Conservation (phyloP, 768 basidiomycete genomes). For the Auricularia sp. region DNA sequence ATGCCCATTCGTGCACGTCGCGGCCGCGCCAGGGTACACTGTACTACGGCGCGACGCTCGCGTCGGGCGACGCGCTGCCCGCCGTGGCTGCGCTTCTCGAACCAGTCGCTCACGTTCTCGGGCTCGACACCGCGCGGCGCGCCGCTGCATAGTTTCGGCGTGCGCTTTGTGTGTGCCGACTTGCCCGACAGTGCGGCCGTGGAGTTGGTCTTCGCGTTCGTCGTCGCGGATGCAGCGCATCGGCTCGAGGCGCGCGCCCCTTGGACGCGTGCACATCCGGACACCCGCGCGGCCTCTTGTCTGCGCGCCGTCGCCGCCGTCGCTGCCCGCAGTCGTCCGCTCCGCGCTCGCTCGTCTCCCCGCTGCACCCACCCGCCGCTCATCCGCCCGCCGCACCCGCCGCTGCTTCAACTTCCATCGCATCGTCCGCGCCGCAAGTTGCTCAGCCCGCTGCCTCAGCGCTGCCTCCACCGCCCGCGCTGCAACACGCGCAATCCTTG, state of each 20-base stretch:
- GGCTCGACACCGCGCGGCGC: background rate
- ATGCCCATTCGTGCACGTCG: background rate
- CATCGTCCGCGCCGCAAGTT: no score
- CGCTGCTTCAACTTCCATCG: no score
- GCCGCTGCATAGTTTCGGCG: background rate
- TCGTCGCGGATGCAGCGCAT: background rate
- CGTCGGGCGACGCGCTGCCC: background rate
- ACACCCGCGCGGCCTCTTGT: no score
- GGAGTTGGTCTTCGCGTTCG: background rate
- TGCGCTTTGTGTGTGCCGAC: background rate
- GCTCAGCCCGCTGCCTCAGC: no score
- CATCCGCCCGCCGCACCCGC: no score
- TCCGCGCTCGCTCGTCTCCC: no score
- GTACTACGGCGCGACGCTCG: background rate
- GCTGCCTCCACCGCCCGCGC: no score
- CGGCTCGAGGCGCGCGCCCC: background rate
- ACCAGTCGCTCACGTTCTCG: background rate
- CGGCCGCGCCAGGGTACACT: background rate
- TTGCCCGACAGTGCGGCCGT: background rate
- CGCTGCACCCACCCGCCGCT: no score
- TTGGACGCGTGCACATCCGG: no score
- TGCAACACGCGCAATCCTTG: no score
- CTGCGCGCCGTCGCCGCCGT: no score
- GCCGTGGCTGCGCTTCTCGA: background rate
- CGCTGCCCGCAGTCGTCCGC: no score